A percentile compares a stretch with the other conserved stretches of the same genome.
Evolutionary conservation across 345 rosid genomes (phyloP).

Genomic region (Laguncularia racemosa): DNA sequence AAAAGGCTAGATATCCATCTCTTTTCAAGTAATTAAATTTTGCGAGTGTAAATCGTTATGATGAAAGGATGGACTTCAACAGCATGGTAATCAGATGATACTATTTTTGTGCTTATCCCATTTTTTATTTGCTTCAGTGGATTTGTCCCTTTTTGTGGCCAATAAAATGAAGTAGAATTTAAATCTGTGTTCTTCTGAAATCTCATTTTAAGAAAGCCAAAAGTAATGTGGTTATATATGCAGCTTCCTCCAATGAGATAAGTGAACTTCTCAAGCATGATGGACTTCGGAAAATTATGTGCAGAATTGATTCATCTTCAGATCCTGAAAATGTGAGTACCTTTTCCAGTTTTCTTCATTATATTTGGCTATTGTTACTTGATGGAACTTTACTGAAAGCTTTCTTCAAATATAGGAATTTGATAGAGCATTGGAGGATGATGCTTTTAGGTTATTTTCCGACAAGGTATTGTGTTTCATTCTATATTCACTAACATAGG

Average conservation of each 20-base stretch:
- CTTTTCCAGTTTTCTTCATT: background rate
- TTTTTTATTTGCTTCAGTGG: no score
- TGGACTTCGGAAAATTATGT: constrained; percentile 32
- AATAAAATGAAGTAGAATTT: background rate
- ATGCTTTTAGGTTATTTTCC: constrained; percentile 31
- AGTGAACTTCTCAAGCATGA: constrained; percentile 33
- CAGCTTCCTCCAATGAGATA: constrained; percentile 54
- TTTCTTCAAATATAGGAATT: constrained; percentile 30
- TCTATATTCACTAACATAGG: no score
- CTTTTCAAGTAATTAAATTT: no score
- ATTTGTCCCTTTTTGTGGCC: no score
- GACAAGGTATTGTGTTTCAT: constrained; percentile 39
- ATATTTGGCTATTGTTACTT: background rate
- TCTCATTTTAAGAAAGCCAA: background rate
- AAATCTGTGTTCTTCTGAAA: background rate
- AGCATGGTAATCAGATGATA: no score
- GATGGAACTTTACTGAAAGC: background rate
- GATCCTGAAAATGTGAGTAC: constrained; percentile 38
- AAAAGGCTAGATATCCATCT: no score
- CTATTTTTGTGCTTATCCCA: no score
- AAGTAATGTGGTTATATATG: background rate
- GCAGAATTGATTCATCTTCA: constrained; percentile 30
- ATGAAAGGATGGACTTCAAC: no score
- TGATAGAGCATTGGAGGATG: constrained; percentile 48
- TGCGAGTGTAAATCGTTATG: no score